Percentiles rank a stretch among this genome's conserved stretches.
These are phyloP conservation scores for Pleurotus tuber-regium DNA, from an alignment of 768 basidiomycete species.

Conservation along the genomic window DNA sequence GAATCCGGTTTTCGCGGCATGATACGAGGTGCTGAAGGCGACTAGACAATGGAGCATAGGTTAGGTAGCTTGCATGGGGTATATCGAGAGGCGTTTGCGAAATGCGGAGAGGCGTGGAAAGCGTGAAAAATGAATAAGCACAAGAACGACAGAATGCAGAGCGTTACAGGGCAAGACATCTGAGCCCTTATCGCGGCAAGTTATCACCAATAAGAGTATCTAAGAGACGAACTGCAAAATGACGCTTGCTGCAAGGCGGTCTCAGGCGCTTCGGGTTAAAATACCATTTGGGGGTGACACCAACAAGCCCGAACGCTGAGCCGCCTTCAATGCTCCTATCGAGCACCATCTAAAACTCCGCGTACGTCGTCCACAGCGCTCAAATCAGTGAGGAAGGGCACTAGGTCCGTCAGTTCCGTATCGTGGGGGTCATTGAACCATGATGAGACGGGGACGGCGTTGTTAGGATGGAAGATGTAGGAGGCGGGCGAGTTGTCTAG, in stretches of 20 bases:
- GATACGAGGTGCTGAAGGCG: too few species aligned
- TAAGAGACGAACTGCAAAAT: not conserved
- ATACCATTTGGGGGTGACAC: not conserved
- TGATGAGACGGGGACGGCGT: constrained; percentile 97
- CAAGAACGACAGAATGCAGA: constrained; percentile 1
- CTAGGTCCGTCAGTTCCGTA: constrained; percentile 93
- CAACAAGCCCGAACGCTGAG: not conserved
- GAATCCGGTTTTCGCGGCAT: too few species aligned
- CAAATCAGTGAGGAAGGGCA: constrained; percentile 92
- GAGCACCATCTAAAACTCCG: constrained; percentile 84
- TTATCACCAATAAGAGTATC: constrained; percentile 5
- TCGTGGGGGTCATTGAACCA: constrained; percentile 99
- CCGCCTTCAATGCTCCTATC: constrained; percentile 35
- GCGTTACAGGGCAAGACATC: not conserved
- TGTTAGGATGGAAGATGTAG: constrained; percentile 99
- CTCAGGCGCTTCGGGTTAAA: too few species aligned
- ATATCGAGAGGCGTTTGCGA: not conserved
- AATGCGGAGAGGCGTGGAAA: too few species aligned
- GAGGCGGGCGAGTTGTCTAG: constrained; percentile 99
- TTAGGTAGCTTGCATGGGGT: constrained; percentile 8
- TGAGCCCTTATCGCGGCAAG: not conserved
- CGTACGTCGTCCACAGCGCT: constrained; percentile 84
- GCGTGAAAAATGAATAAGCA: constrained; percentile 7
- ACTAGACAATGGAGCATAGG: not conserved
- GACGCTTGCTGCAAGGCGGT: not conserved